phyloP scores from a whole-genome alignment of 1,139 yeast genomes.

The Hyphopichia pseudoburtonii region DNA sequence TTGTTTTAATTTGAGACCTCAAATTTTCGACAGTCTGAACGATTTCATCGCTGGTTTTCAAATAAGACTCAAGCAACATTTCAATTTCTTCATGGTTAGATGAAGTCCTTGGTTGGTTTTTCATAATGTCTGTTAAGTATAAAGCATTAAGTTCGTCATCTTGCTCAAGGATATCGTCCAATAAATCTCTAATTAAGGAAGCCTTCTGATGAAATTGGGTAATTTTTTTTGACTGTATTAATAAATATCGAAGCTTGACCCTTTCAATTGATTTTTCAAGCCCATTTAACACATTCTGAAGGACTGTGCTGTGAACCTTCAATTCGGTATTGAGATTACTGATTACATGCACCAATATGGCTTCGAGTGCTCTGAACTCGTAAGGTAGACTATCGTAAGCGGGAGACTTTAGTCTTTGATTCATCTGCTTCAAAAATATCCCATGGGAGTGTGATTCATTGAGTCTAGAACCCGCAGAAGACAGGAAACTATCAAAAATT shows the following conservation, averaged over 20 bases:
- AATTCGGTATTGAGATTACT: conserved; percentile 41
- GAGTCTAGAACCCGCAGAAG: conserved; percentile 23
- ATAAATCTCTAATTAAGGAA: conserved; percentile 36
- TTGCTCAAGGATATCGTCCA: conserved; percentile 39
- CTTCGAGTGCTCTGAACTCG: conserved; percentile 46
- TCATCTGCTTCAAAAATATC: conserved; percentile 33
- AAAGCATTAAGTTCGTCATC: conserved; percentile 44
- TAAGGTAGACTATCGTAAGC: conserved; percentile 34
- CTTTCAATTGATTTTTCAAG: conserved; percentile 44
- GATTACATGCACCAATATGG: conserved; percentile 40
- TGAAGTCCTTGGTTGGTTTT: conserved; percentile 19
- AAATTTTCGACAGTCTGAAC: conserved; percentile 46
- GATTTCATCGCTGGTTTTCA: conserved; percentile 44
- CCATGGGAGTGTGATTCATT: conserved; percentile 40
- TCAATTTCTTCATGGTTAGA: conserved; percentile 40
- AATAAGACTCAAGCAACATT: conserved; percentile 43
- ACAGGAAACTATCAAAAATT: conserved; percentile 33
- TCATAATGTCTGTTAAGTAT: conserved; percentile 32
- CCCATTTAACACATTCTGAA: conserved; percentile 35
- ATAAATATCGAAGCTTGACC: conserved; percentile 36
- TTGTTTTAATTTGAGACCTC: conserved; percentile 42
- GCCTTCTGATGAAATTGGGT: conserved; percentile 47
- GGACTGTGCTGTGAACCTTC: conserved; percentile 44
- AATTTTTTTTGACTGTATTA: conserved; percentile 45
- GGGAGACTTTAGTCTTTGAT: conserved; percentile 22